These are phyloP conservation scores for Coemansia sp. DNA, from an alignment of 192 early-diverging fungal genomes.

Conservation along the genomic window DNA sequence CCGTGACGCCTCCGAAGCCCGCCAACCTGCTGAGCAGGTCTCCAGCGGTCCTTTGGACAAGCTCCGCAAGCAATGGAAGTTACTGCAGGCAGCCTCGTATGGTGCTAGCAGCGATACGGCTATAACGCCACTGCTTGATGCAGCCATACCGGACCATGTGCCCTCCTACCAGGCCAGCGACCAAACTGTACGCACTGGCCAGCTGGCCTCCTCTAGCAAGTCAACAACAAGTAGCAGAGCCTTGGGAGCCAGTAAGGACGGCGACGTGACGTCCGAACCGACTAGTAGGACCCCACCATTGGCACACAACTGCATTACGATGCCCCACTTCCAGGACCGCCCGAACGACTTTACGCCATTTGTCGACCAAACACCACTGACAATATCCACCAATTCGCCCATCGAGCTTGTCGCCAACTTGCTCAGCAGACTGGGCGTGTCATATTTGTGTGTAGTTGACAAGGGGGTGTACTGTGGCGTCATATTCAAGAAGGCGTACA, in stretches of 20 bases:
- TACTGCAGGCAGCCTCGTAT: not conserved
- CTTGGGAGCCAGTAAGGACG: too few species aligned
- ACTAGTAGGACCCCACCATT: not conserved
- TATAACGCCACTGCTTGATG: slow-evolving; percentile 12
- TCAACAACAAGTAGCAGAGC: too few species aligned
- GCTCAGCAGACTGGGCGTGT: slow-evolving; percentile 82
- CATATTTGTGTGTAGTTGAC: slow-evolving; percentile 79
- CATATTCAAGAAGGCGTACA: slow-evolving; percentile 82
- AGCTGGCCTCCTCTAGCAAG: slow-evolving; percentile 1
- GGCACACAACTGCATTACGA: slow-evolving; percentile 21
- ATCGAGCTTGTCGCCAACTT: slow-evolving; percentile 86
- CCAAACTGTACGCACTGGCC: slow-evolving; percentile 5
- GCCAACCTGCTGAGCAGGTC: not conserved
- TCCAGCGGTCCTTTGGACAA: slow-evolving; percentile 1
- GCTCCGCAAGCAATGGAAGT: slow-evolving; percentile 4
- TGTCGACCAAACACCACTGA: slow-evolving; percentile 73
- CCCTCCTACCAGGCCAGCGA: slow-evolving; percentile 24
- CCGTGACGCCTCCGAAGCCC: not conserved
- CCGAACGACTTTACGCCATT: slow-evolving; percentile 50
- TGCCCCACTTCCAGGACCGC: slow-evolving; percentile 43
- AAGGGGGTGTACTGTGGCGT: slow-evolving; percentile 78
- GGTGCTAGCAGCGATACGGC: not conserved
- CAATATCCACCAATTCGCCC: slow-evolving; percentile 73
- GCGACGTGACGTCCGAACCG: not conserved
- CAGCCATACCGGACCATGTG: not conserved